Base-by-base conservation (phyloP, 768 basidiomycete species). In the Dioszegia aurantiaca region DNA sequence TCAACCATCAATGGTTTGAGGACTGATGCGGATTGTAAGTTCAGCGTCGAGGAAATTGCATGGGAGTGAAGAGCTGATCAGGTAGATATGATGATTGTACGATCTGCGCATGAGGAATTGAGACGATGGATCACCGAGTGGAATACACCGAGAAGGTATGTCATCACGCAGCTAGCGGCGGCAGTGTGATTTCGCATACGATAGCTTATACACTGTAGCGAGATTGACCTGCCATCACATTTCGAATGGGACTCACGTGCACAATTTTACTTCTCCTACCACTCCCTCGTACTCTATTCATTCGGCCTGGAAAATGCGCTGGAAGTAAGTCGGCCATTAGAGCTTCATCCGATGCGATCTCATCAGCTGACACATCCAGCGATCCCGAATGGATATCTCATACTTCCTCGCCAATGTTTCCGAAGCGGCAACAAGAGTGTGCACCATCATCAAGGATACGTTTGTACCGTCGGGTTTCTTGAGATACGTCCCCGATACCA, bases 301-400 rank as follows among this genome's bases (percentile, higher is more conserved):
- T 99, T 99, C 67, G 94, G 94, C 11, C 82, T 99, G 41, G 93
- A 99, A 76, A 89, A 94, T 70, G 90, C 94, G n/a, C 78, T 97
- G 56, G 93, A 94, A 77, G 51, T 53, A 16, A 53, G 51, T 26
- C 39, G 33, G 16, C 4, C 16, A n/a, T n/a, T n/a, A n/a, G n/a
- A n/a, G n/a, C n/a, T n/a, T n/a, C n/a, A n/a, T n/a, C n/a, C n/a
- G n/a, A n/a, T n/a, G n/a, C n/a, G n/a, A n/a, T n/a, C n/a, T n/a
- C n/a, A n/a, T n/a, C n/a, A n/a, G 23, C 37, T 37, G 21, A 36
- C 21, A 36, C 23, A 9, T 24, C 10, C 39, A 53, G 51, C 46
- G 67, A n/a, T 59, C 63, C 52, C 69, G 69, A 36, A 72, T 67
- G 62, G 77, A 78, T 58, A 64, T 76, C n/a, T 74, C 75, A 5